These are phyloP conservation scores for Capsella rubella DNA, from an alignment of 441 rosid species.

Conservation along the genomic window DNA sequence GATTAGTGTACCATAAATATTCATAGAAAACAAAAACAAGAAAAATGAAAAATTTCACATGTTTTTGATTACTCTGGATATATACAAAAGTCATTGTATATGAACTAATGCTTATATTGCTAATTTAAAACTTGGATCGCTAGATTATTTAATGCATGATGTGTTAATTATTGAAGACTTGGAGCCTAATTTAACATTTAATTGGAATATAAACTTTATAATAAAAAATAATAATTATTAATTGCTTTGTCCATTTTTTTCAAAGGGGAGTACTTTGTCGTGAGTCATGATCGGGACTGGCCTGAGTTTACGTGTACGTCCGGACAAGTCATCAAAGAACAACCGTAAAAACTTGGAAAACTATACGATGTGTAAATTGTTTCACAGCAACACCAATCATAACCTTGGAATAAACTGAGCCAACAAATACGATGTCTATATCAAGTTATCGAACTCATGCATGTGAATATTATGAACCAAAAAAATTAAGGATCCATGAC, in stretches of 20 bases:
- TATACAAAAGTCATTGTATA: not conserved
- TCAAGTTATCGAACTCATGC: slow-evolving; percentile 1
- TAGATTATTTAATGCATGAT: slow-evolving; percentile 4
- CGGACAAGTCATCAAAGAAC: slow-evolving; percentile 25
- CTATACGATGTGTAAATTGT: slow-evolving; percentile 5
- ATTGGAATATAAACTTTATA: slow-evolving; percentile 1
- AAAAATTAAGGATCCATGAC: not conserved
- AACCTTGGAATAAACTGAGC: slow-evolving; percentile 4
- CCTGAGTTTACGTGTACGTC: slow-evolving; percentile 29
- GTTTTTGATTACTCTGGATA: not conserved
- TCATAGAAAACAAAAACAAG: not conserved
- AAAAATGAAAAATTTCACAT: not conserved
- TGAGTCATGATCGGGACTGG: not conserved
- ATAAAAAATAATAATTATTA: not conserved
- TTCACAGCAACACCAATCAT: slow-evolving; percentile 7
- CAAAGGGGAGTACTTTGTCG: slow-evolving; percentile 29
- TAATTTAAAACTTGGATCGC: not conserved
- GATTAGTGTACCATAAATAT: not conserved
- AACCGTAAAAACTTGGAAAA: slow-evolving; percentile 21
- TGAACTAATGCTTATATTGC: not conserved
- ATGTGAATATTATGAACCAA: slow-evolving; percentile 28
- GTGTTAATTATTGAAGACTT: not conserved
- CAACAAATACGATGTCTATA: not conserved
- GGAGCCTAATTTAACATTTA: slow-evolving; percentile 9
- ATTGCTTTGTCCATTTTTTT: slow-evolving; percentile 15